Base-by-base conservation (phyloP, 2,329 filamentous ascomycete species). In the Colletotrichum sublineola region DNA sequence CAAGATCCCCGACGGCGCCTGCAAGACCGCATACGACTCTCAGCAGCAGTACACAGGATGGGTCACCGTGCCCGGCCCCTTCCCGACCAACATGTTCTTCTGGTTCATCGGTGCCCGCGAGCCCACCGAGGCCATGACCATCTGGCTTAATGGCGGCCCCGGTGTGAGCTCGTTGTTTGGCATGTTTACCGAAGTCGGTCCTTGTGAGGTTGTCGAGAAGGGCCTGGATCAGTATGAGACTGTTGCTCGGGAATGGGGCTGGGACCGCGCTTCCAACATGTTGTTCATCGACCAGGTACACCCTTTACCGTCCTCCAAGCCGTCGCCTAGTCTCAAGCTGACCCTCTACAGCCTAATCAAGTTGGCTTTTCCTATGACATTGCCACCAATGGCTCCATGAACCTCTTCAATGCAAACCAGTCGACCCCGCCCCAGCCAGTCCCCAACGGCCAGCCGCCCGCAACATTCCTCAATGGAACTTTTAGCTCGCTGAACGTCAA, bases 11-110 rank as follows among this genome's bases (percentile, higher is more conserved):
- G 79, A 84, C 9, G 89, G 88, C 57, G 90, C 87, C 15, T 94
- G 92, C 80, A 87, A 84, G 58, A 93, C 92, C 1, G 88, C 88
- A 9, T 93, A 92, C 76, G 78, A 85, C 56, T 84, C 84, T 1
- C 92, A 94, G 80, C 87, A 90, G 79, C 92, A 94, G 79, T 93
- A 91, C 77, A 89, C 90, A 5, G 92, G 92, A 77, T 93, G 92
- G 87, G 89, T 94, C 68, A 86, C 82, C 65, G 81, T 93, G 6
- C 89, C 90, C 6, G 90, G 85, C 56, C 80, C 83, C 38, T 88
- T 85, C 75, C 81, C 85, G 24, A 86, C 86, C 55, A 89, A 86
- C 75, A 75, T 86, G 5, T 87, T 87, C 78, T 87, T 87, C 76
- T 87, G 84, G 85, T 86, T 86, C 72, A 82, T 87, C 58, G 83